Evolutionary conservation across 2,329 filamentous ascomycete species (phyloP), one percentile per base, ranked within the genome.

Genomic region (Ophiobolus disseminans): DNA sequence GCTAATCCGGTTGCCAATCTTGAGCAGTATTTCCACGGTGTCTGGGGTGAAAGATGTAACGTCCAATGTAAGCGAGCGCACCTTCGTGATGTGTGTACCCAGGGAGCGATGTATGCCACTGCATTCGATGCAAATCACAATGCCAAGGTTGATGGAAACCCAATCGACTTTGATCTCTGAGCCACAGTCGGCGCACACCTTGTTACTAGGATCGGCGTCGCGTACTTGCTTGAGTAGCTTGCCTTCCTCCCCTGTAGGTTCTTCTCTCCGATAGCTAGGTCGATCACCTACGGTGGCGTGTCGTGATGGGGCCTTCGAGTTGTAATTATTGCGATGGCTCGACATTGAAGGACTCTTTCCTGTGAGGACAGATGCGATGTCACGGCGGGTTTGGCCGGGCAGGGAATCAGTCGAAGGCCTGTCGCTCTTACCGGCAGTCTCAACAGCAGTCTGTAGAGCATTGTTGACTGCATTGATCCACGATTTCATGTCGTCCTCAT

Each of bases 401-500:
- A 82, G 74, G 31, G 85, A 82, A 34, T 81, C 76, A n/a, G 76
- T 76, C 7, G 75, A 74, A 11, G 76, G 71, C 23, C 77, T 73
- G 31, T 80, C 73, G 17, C 76, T 75, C 44, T 80, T 77, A 22
- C 85, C 84, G 55, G 87, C 86, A 34, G 90, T 88, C 53, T 99
- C 95, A 40, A 99, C 91, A 13, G 94, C 95, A 69, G 91, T 96
- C 69, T 99, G 94, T 30, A 97, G 78, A 8, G 94, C 95, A 67
- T 97, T 99, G 74, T 99, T 99, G 76, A 99, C 95, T 16, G 94
- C 88, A 17, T 84, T 82, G 62, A 99, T 99, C 94, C 94, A 99
- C 61, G 86, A 93, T 68, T 88, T 91, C 90, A 99, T 96, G 65
- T 99, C 94, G 30, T 99, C 94, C 74, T 97, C 94, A 0, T 93